Conservation (phyloP, 108 stramenopile species). For the Nitzschia sp. region DNA sequence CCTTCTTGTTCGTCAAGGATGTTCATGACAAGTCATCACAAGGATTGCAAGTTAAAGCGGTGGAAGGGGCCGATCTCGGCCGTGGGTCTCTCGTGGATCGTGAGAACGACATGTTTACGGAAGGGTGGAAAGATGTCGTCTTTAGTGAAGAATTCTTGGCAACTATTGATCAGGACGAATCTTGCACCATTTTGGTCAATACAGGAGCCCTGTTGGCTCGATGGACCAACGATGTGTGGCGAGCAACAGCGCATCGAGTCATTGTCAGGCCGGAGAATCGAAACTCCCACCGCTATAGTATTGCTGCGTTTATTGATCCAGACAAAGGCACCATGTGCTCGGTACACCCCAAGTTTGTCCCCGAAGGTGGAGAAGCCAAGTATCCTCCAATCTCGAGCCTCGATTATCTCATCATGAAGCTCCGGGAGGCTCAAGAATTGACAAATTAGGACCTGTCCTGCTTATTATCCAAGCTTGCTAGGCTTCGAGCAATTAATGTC, state of each 20-base stretch:
- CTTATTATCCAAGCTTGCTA: too few species aligned
- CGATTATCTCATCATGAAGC: too few species aligned
- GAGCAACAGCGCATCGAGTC: constrained; percentile 51
- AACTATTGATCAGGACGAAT: constrained; percentile 7
- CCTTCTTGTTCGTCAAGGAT: too few species aligned
- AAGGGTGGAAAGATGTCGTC: constrained; percentile 33
- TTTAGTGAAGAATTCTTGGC: background rate
- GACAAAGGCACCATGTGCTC: too few species aligned
- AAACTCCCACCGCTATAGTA: too few species aligned
- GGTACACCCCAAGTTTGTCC: too few species aligned
- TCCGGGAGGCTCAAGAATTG: too few species aligned
- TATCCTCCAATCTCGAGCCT: too few species aligned
- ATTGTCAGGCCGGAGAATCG: constrained; percentile 18
- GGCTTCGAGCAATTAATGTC: too few species aligned
- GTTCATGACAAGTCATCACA: background rate
- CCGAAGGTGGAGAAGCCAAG: too few species aligned
- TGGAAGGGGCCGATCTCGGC: constrained; percentile 36
- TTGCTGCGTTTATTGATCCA: too few species aligned
- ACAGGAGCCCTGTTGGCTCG: constrained; percentile 53
- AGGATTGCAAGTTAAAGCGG: constrained; percentile 45
- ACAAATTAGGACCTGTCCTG: too few species aligned
- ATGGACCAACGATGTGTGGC: constrained; percentile 56
- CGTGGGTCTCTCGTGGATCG: background rate
- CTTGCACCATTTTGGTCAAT: constrained; percentile 37
- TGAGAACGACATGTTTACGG: constrained; percentile 1